Conservation (phyloP, 129 eudicot species). For the Escallonia rubra region DNA sequence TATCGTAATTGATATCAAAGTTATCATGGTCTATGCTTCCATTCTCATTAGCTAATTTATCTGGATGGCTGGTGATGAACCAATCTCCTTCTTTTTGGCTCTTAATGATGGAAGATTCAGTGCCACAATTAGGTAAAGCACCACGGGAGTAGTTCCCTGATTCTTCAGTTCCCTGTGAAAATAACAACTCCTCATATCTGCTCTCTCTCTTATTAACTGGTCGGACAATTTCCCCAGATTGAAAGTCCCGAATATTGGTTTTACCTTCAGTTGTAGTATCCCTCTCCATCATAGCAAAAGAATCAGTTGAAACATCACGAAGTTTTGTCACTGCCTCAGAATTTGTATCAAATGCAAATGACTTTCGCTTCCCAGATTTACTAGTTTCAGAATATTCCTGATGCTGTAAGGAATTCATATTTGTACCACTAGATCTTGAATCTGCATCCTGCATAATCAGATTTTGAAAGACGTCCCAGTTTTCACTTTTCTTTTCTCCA, state of each 20-base stretch:
- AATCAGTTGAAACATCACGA: slow-evolving; percentile 24
- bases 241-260: slow-evolving; percentile 10
- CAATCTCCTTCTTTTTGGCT: slow-evolving; percentile 52
- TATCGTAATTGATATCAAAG: slow-evolving; percentile 23
- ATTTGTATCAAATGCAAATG: slow-evolving; percentile 26
- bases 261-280: slow-evolving; percentile 2
- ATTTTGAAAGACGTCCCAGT: slow-evolving; percentile 74
- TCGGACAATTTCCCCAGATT: slow-evolving; percentile 17
- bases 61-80: slow-evolving; percentile 31
- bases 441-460: slow-evolving; percentile 60
- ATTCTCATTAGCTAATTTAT: slow-evolving; percentile 16
- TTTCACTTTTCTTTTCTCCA: slow-evolving; percentile 39
- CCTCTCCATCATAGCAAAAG: slow-evolving; percentile 32
- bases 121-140: slow-evolving; percentile 21
- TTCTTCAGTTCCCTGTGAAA: slow-evolving; percentile 26
- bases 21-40: slow-evolving; percentile 6
- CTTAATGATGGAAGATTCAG: slow-evolving; percentile 27
- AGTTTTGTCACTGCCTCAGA: slow-evolving; percentile 15
- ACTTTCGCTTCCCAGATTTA: slow-evolving; percentile 6
- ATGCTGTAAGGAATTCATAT: slow-evolving; percentile 3
- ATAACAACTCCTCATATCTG: slow-evolving; percentile 35
- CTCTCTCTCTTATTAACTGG: slow-evolving; percentile 18
- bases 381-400: slow-evolving; percentile 8
- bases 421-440: slow-evolving; percentile 15
- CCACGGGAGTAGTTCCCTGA: slow-evolving; percentile 13